These are phyloP conservation scores for Magnolia officinalis DNA, from an alignment of 164 flowering plant species.

Conservation along the genomic window DNA sequence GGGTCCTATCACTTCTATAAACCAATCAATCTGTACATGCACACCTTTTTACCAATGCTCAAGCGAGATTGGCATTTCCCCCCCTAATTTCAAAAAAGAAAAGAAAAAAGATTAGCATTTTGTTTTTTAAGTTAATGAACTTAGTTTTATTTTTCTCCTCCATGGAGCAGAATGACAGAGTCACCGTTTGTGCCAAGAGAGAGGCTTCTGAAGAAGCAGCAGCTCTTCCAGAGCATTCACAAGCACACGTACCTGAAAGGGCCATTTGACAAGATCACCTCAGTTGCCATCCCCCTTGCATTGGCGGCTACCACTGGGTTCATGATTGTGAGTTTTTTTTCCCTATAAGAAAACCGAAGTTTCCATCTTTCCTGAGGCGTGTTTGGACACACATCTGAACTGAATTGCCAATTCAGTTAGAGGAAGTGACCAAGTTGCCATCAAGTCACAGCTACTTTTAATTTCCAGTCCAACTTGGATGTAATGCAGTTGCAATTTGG, in stretches of 20 bases:
- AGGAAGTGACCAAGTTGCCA: neutral
- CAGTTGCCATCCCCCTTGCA: conserved; percentile 66
- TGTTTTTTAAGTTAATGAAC: neutral
- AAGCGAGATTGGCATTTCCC: too few species aligned
- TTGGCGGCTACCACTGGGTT: conserved; percentile 38
- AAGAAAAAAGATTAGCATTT: too few species aligned
- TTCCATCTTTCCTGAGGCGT: neutral
- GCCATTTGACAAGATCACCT: conserved; percentile 57
- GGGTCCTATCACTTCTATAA: too few species aligned
- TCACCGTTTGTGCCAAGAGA: conserved; percentile 60
- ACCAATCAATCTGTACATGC: too few species aligned
- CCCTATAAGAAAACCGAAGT: neutral
- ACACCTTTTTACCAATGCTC: too few species aligned
- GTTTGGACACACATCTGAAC: neutral
- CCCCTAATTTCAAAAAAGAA: too few species aligned
- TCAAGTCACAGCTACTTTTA: neutral
- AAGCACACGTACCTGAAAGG: conserved; percentile 66
- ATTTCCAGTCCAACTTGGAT: neutral
- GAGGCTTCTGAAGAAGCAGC: conserved; percentile 57
- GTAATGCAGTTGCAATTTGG: neutral
- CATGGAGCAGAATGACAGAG: conserved; percentile 30
- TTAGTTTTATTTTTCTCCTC: neutral
- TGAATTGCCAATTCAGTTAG: neutral
- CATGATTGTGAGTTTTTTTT: conserved; percentile 45
- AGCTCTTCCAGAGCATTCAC: conserved; percentile 48